Conservation (phyloP, 441 rosid genomes). For the Gossypium gossypioides region DNA sequence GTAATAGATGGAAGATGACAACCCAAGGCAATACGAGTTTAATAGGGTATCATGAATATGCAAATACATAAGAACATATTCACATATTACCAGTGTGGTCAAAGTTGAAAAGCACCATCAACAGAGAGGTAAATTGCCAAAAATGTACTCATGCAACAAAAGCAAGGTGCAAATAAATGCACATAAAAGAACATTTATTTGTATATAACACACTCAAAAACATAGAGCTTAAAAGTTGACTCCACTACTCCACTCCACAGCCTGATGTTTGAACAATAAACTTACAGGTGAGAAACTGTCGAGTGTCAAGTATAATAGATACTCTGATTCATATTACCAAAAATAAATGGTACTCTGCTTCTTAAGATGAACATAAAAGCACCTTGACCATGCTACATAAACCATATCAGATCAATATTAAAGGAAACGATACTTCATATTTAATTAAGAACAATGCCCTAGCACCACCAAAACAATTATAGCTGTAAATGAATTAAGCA, state of each 20-base stretch:
- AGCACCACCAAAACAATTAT: not conserved
- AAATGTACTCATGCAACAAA: not conserved
- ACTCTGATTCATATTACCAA: not conserved
- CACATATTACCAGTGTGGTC: not conserved
- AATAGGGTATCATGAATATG: not conserved
- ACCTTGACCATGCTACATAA: not conserved
- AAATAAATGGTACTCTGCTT: not conserved
- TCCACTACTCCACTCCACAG: not conserved
- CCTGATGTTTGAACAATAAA: not conserved
- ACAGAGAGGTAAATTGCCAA: not conserved
- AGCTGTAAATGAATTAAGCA: not conserved
- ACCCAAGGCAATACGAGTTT: not conserved
- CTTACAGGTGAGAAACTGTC: not conserved
- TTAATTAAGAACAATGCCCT: not conserved
- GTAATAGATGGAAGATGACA: not conserved
- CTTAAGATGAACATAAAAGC: not conserved
- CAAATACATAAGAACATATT: not conserved
- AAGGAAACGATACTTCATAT: not conserved
- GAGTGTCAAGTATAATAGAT: not conserved
- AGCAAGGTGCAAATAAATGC: not conserved
- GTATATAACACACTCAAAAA: not conserved
- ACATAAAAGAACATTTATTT: not conserved
- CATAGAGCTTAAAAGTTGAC: not conserved
- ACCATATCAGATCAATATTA: not conserved
- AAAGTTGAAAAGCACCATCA: not conserved